Percentiles rank a stretch among this genome's conserved stretches.
These are phyloP conservation scores for Pythium vanterpoolii DNA, from an alignment of 352 stramenopile species.

Conservation along the genomic window DNA sequence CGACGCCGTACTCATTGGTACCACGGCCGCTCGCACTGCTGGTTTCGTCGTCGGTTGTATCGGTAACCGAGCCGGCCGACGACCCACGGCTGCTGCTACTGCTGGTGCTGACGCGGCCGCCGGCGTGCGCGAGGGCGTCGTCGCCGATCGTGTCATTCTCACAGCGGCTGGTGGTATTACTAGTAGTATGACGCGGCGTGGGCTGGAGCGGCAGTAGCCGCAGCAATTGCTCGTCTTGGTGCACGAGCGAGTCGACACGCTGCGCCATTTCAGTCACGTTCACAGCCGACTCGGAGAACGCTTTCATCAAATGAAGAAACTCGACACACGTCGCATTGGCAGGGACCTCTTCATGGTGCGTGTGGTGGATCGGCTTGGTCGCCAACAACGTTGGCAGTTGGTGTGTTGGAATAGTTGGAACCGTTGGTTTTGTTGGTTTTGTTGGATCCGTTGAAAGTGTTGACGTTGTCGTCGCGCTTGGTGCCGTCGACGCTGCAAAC, in stretches of 20 bases:
- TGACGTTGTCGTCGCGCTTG: not conserved
- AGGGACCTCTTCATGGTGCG: slow-evolving; percentile 4
- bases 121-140: not conserved
- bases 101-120: slow-evolving; percentile 1
- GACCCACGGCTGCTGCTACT: slow-evolving; percentile 10
- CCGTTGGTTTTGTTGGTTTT: not conserved
- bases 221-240: slow-evolving; percentile 30
- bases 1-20: not conserved
- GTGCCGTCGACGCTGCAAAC: not conserved
- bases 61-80: slow-evolving; percentile 11
- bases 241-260: slow-evolving; percentile 33
- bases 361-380: not conserved
- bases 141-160: not conserved
- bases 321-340: slow-evolving; percentile 26
- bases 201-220: slow-evolving; percentile 17
- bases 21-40: slow-evolving; percentile 3
- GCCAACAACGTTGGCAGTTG: not conserved
- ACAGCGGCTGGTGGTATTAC: too few relatives aligned
- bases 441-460: not conserved
- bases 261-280: slow-evolving; percentile 32
- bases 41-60: slow-evolving; percentile 26
- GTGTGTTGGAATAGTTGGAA: not conserved
- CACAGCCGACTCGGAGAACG: slow-evolving; percentile 28
- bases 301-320: slow-evolving; percentile 36
- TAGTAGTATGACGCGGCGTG: not conserved